Evolutionary conservation across 371 early-diverging fungal species (phyloP), one percentile per base, ranked within the genome.

Genomic region (Dinochytrium kinnereticum): DNA sequence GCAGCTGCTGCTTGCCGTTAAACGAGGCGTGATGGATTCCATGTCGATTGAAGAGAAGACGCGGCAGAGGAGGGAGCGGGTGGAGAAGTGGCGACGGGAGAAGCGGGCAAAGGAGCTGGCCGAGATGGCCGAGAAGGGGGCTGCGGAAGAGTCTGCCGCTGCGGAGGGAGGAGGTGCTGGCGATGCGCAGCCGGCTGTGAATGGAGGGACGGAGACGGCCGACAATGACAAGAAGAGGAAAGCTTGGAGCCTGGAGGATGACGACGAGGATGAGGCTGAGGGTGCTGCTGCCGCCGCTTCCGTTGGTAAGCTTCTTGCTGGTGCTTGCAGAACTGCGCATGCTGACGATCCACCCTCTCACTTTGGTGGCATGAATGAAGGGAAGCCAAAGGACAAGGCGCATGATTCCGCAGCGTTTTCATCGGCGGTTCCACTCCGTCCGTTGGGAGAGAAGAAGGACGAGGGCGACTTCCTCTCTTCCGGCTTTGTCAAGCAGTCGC

Each of bases 31-130:
- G 1, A 73, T 76, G 64, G 70, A 71, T 5, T 72, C 68, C 13
- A 59, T 71, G 26, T 79, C 80, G 1, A 77, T 75, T 26, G 91
- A 91, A 68, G 91, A 91, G 77, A 89, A 89, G 69, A 76, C 85
- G 64, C 86, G 90, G 39, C 88, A 89, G 74, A 79, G 93, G 28
- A 85, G 88, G 64, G 92, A 92, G 76, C 81, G 90, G 38, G 83
- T 93, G n/a, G 89, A 90, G 78, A 86, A 90, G 76, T 92, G 92
- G 91, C 77, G 87, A 68, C 80, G 81, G 61, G 90, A 91, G 59
- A 79, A 85, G 17, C 49, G 70, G 21, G 78, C 77, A 57, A 89
- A 91, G 68, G 87, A 86, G 17, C 85, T 88, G 72, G 80, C 80
- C 24, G 84, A 82, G 28, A 82, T 26, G 86, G 83, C 30, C 76